Conservation (phyloP, 2,329 filamentous ascomycete species). For the Fusarium goolgardi region DNA sequence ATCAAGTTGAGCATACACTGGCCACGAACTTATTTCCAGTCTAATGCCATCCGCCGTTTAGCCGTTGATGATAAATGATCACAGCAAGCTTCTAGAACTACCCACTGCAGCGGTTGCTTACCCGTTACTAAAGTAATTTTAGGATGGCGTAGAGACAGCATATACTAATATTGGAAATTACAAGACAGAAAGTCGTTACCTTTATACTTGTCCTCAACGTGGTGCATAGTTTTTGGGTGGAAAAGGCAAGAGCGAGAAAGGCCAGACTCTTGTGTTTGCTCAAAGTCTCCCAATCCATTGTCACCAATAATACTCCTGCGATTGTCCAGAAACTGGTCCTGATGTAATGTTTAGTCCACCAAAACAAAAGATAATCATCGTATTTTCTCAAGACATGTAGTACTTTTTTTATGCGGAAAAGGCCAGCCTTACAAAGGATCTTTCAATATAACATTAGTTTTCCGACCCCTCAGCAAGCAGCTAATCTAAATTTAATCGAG, state of each 20-base stretch:
- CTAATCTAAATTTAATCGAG: rapidly evolving
- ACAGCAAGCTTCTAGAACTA: not conserved
- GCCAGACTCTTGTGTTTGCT: no score
- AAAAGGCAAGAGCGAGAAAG: no score
- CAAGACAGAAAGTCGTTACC: not conserved
- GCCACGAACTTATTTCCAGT: not conserved
- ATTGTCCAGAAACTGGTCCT: no score
- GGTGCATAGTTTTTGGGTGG: no score
- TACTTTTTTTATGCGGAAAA: not conserved
- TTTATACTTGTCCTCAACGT: no score
- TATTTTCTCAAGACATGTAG: not conserved
- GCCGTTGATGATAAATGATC: no score
- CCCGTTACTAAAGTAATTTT: not conserved
- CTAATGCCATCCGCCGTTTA: no score
- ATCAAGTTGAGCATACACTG: not conserved
- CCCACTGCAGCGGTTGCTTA: not conserved
- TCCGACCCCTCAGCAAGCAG: not conserved
- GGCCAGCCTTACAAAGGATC: rapidly evolving
- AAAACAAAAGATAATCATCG: no score
- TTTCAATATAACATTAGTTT: not conserved
- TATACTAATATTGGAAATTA: not conserved
- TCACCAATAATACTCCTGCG: no score
- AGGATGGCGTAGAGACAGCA: no score
- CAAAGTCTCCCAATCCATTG: no score
- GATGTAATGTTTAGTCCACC: no score